Percentiles rank a stretch among this genome's conserved stretches.
Conservation (phyloP, 768 basidiomycete genomes). For the Phylloporus scabripes region DNA sequence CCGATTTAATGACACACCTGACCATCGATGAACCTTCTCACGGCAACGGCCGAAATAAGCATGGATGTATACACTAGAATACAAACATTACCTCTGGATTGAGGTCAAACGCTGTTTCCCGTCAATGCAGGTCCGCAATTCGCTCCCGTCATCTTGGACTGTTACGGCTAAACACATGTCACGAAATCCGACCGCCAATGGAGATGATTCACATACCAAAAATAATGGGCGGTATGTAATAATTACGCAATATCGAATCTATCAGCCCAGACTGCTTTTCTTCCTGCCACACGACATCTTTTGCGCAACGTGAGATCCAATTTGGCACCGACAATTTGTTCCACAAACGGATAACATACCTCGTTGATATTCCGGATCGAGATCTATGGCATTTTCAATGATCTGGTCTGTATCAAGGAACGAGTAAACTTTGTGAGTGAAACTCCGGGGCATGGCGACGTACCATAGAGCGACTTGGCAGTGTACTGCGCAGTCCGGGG, state of each 20-base stretch:
- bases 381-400: slow-evolving; percentile 40
- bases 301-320: slow-evolving; percentile 1
- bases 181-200: neutral
- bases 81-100: slow-evolving; percentile 42
- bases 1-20: slow-evolving; percentile 36
- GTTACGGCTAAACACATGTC: slow-evolving; percentile 33
- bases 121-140: slow-evolving; percentile 54
- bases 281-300: slow-evolving; percentile 64
- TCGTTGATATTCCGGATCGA: slow-evolving; percentile 65
- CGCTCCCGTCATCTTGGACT: slow-evolving; percentile 35
- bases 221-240: slow-evolving; percentile 62
- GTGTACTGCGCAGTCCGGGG: slow-evolving; percentile 38
- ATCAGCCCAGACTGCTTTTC: slow-evolving; percentile 55
- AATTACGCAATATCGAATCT: slow-evolving; percentile 60
- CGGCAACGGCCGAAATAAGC: neutral
- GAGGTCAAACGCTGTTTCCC: slow-evolving; percentile 73
- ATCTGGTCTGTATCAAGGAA: slow-evolving; percentile 39
- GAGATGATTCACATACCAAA: slow-evolving; percentile 41
- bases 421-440: neutral
- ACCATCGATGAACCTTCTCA: slow-evolving; percentile 48
- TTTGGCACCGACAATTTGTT: neutral
- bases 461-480: slow-evolving; percentile 43
- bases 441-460: slow-evolving; percentile 1
- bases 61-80: neutral
- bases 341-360: slow-evolving; percentile 31